phyloP scores from a whole-genome alignment of 1,284 basidiomycete genomes.

The Porogramme epimiltina region DNA sequence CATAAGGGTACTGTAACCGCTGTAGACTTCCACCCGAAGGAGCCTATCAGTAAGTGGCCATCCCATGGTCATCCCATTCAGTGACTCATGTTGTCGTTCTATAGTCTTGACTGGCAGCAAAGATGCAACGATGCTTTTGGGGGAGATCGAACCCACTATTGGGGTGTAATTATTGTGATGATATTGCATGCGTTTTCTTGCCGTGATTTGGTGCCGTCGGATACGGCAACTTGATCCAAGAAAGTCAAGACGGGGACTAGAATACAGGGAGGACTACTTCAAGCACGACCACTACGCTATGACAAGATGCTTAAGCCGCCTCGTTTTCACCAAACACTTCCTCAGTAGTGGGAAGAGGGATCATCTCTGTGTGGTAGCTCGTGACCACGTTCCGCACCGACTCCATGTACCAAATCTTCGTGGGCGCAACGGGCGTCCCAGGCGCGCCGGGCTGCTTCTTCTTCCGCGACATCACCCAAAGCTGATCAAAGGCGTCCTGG shows the following conservation, averaged over 20 bases:
- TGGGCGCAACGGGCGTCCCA: slow-evolving; percentile 28
- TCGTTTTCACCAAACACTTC: slow-evolving; percentile 16
- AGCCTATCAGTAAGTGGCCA: slow-evolving; percentile 79
- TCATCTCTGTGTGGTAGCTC: slow-evolving; percentile 33
- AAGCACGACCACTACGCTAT: too few species aligned
- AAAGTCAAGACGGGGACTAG: too few species aligned
- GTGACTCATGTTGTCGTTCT: slow-evolving; percentile 12
- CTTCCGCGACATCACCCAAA: slow-evolving; percentile 1
- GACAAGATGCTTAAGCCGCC: background rate
- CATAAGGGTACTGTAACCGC: slow-evolving; percentile 92
- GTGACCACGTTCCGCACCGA: slow-evolving; percentile 25
- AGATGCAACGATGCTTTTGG: slow-evolving; percentile 86
- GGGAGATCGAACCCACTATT: slow-evolving; percentile 73
- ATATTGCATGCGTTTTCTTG: background rate
- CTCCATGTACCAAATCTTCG: slow-evolving; percentile 35
- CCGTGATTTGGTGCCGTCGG: too few species aligned
- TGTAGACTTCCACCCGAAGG: slow-evolving; percentile 90
- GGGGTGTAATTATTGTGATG: slow-evolving; percentile 21
- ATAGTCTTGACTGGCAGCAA: slow-evolving; percentile 85
- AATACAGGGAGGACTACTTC: too few species aligned
- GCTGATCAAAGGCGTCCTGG: slow-evolving; percentile 5
- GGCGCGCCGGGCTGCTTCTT: slow-evolving; percentile 17
- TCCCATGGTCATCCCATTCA: background rate
- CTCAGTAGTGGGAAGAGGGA: slow-evolving; percentile 18
- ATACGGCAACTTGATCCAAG: too few species aligned